phyloP scores from a whole-genome alignment of 1,139 yeast species.

The Sugiyamaella castrensis region DNA sequence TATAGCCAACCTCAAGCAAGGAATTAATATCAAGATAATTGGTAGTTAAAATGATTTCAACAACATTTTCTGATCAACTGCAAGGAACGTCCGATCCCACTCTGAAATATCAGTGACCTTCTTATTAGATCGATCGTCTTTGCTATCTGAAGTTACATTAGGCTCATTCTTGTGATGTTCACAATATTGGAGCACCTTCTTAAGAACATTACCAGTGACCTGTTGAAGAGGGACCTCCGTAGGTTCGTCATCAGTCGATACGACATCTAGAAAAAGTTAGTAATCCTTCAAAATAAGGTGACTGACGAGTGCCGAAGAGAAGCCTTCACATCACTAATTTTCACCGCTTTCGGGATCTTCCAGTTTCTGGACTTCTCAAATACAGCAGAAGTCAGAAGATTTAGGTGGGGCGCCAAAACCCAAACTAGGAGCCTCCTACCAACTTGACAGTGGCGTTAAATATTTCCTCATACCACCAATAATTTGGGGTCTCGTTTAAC shows the following conservation, averaged over 20 bases:
- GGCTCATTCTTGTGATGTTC: slow-evolving; percentile 78
- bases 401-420: too few species aligned
- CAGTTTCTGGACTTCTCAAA: too few species aligned
- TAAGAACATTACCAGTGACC: slow-evolving; percentile 60
- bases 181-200: slow-evolving; percentile 95
- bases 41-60: slow-evolving; percentile 96
- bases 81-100: slow-evolving; percentile 95
- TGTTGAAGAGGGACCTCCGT: slow-evolving; percentile 74
- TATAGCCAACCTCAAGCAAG: slow-evolving; percentile 90
- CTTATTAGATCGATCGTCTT: slow-evolving; percentile 47
- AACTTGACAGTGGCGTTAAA: too few species aligned
- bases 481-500: too few species aligned
- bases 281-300: too few species aligned
- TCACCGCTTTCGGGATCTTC: too few species aligned
- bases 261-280: slow-evolving; percentile 39
- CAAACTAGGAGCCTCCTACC: too few species aligned
- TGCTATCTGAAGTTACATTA: slow-evolving; percentile 69
- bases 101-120: slow-evolving; percentile 58
- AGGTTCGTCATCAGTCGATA: slow-evolving; percentile 62
- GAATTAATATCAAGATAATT: slow-evolving; percentile 94
- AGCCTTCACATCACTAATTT: too few species aligned
- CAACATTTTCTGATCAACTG: slow-evolving; percentile 97
- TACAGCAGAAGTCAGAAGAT: too few species aligned
- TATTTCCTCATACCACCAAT: too few species aligned
- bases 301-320: too few species aligned